A percentile compares a stretch with the other conserved stretches of the same genome.
These are phyloP conservation scores for Alternaria triticina DNA, from an alignment of 2,329 filamentous ascomycete genomes.

Conservation along the genomic window DNA sequence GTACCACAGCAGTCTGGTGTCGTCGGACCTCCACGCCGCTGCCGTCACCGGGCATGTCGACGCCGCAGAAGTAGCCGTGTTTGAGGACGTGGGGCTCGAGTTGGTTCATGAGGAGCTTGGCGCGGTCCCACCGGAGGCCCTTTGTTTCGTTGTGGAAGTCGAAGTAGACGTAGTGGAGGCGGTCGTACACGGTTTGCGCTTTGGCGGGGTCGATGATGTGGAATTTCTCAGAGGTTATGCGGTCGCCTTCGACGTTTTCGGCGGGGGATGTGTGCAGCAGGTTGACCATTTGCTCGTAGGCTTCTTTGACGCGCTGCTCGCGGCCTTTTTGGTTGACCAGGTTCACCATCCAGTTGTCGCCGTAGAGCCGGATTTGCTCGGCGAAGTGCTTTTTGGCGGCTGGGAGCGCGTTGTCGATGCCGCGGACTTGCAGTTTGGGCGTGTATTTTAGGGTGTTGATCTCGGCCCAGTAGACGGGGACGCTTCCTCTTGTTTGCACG, in stretches of 20 bases:
- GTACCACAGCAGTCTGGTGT: slow-evolving; percentile 86
- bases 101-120: slow-evolving; percentile 83
- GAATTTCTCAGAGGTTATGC: slow-evolving; percentile 77
- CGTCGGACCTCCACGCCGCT: slow-evolving; percentile 80
- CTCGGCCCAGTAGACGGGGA: slow-evolving; percentile 95
- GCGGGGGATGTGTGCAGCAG: slow-evolving; percentile 72
- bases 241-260: slow-evolving; percentile 70
- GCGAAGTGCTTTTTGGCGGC: slow-evolving; percentile 88
- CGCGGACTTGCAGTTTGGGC: slow-evolving; percentile 85
- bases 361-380: slow-evolving; percentile 91
- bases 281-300: slow-evolving; percentile 90
- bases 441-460: slow-evolving; percentile 92
- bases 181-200: slow-evolving; percentile 72
- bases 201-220: slow-evolving; percentile 72
- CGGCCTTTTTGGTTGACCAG: slow-evolving; percentile 95
- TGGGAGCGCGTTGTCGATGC: slow-evolving; percentile 77
- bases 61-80: slow-evolving; percentile 91
- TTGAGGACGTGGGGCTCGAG: slow-evolving; percentile 76
- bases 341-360: slow-evolving; percentile 97
- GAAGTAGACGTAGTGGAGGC: slow-evolving; percentile 95
- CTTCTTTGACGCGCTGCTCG: slow-evolving; percentile 86
- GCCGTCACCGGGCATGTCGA: slow-evolving; percentile 79
- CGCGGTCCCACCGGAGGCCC: slow-evolving; percentile 90
- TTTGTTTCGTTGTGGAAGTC: slow-evolving; percentile 99
- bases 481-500: slow-evolving; percentile 94